Conservation (phyloP, 2,329 filamentous ascomycete species). For the Didymella exigua region DNA sequence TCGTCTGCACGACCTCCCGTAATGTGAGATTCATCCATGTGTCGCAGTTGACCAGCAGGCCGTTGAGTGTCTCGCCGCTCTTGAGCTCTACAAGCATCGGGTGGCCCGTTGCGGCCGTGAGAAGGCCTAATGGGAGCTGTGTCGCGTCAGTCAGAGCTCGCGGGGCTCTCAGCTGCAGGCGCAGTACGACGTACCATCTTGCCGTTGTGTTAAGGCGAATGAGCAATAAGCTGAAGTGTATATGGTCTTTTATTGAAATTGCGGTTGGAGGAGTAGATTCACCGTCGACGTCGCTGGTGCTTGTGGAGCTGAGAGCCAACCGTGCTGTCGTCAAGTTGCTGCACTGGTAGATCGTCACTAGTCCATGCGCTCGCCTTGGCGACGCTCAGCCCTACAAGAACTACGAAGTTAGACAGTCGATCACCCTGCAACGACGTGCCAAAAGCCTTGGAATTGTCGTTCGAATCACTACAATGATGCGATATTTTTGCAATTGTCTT, state of each 20-base stretch:
- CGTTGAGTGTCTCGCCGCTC: slow-evolving; percentile 96
- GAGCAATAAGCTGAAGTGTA: neutral
- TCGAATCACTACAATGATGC: neutral
- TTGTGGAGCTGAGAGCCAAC: neutral
- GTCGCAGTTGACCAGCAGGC: slow-evolving; percentile 93
- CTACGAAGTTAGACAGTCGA: neutral
- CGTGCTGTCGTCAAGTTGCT: slow-evolving; percentile 7
- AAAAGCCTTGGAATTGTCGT: neutral
- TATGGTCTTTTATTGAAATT: neutral
- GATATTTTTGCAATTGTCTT: neutral
- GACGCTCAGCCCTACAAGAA: slow-evolving; percentile 1
- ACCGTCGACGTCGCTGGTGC: neutral
- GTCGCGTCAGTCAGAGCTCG: slow-evolving; percentile 5
- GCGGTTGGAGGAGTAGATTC: neutral
- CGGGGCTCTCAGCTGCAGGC: neutral
- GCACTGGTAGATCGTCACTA: slow-evolving; percentile 17
- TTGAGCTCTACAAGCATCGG: slow-evolving; percentile 98
- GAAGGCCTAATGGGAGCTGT: slow-evolving; percentile 73
- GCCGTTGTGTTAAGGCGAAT: neutral
- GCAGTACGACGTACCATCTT: slow-evolving; percentile 33
- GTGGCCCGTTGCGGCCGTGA: slow-evolving; percentile 95
- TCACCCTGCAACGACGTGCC: neutral
- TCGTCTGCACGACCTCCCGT: slow-evolving; percentile 96
- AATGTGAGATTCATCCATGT: slow-evolving; percentile 99
- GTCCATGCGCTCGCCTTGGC: slow-evolving; percentile 18